These are phyloP conservation scores for Hypsizygus marmoreus DNA, from an alignment of 768 basidiomycete species.

Conservation along the genomic window DNA sequence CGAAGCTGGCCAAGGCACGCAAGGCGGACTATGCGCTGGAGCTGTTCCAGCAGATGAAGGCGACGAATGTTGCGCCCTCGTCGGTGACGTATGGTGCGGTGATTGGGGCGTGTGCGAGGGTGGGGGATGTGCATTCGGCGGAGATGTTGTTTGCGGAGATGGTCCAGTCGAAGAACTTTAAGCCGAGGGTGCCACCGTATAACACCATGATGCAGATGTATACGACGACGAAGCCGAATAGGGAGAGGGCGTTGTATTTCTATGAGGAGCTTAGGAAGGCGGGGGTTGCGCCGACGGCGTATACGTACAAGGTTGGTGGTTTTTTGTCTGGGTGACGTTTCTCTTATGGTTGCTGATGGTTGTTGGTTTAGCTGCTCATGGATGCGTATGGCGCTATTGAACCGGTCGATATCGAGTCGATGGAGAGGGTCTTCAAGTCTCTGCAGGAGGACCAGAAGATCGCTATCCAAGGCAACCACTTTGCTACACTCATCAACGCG, in stretches of 20 bases:
- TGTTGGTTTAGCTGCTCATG: slow-evolving; percentile 64
- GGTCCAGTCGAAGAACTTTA: slow-evolving; percentile 70
- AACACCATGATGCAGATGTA: slow-evolving; percentile 99
- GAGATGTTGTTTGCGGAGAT: slow-evolving; percentile 87
- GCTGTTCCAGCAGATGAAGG: slow-evolving; percentile 88
- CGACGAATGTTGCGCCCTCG: slow-evolving; percentile 57
- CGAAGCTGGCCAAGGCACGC: slow-evolving; percentile 90
- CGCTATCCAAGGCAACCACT: slow-evolving; percentile 44
- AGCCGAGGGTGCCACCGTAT: slow-evolving; percentile 89
- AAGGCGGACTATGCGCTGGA: slow-evolving; percentile 89
- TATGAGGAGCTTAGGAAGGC: slow-evolving; percentile 64
- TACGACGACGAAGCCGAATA: slow-evolving; percentile 86
- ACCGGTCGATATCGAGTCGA: slow-evolving; percentile 70
- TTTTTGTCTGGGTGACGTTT: background rate
- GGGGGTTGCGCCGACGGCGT: slow-evolving; percentile 73
- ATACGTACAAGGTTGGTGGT: slow-evolving; percentile 86
- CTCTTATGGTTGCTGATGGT: slow-evolving; percentile 9
- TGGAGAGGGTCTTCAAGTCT: slow-evolving; percentile 71
- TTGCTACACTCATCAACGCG: slow-evolving; percentile 87
- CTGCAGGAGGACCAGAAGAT: slow-evolving; percentile 51
- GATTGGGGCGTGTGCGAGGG: slow-evolving; percentile 91
- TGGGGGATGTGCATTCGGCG: slow-evolving; percentile 84
- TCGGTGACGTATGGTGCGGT: slow-evolving; percentile 95
- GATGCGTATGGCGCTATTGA: slow-evolving; percentile 88
- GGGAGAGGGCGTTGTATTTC: slow-evolving; percentile 74